Base-by-base conservation (phyloP, 176 grass and related monocot species). In the Lolium rigidum region DNA sequence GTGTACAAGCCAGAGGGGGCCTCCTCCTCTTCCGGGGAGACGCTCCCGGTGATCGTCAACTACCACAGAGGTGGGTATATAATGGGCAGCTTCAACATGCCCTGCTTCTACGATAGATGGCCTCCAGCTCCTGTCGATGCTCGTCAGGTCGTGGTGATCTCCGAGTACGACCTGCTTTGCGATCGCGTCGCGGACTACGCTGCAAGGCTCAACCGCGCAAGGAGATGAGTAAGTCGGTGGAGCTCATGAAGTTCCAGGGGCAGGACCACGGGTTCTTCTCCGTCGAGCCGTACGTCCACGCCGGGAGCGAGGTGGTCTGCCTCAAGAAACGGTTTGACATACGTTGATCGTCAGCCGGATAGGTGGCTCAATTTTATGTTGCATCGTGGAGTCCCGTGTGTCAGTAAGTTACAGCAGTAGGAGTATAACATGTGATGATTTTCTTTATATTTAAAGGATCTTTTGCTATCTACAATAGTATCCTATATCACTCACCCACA, bases 201-300 rank as follows among this genome's bases (percentile, higher is more conserved):
- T 5, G 38, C 38, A 2, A 39, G 38, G 38, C 38, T 41, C 39
- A 41, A 41, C 26, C 26, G 2, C 26, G 1, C 26, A 28, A 28
- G 26, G 26, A 28, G 26, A 28, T 54, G 84, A 84, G 87, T 10
- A 87, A 93, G 69, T 16, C 17, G 1, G 82, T 85, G 18, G 77
- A 82, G 82, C 61, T 85, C 16, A 77, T 78, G 13, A 76, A 87
- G 50, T 97, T 91, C 81, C 2, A 80, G 21, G 90, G 74, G 74
- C 92, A 94, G 89, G 83, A 97, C 9, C 95, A 94, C 31, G 88
- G 94, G 0, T 97, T 97, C 90, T 94, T 97, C 80, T 61, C 82
- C 41, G 61, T 92, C 37, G 83, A 90, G 44, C 92, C 94, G 1
- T 90, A 80, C 57, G 87, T 83, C 44, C 83, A 92, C 21, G 72